A percentile compares a stretch with the other conserved stretches of the same genome.
Conservation (phyloP, 2,329 filamentous ascomycete genomes). For the Cryphonectria japonica region DNA sequence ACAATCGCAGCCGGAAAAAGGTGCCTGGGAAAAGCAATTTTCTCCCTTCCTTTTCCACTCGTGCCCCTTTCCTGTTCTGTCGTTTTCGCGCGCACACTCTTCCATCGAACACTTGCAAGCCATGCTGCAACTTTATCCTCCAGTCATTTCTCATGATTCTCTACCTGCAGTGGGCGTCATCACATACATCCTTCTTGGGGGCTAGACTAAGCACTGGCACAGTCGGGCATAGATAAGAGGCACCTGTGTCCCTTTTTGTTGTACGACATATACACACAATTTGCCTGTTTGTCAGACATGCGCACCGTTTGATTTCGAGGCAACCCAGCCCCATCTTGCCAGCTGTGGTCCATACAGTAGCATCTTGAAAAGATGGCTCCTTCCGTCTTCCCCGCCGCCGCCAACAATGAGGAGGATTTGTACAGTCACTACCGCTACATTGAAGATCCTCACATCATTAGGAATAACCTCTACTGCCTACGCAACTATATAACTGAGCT, state of each 20-base stretch:
- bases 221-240: background rate
- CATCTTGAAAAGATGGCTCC: constrained; percentile 21
- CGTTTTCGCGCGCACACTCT: no score
- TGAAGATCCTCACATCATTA: background rate
- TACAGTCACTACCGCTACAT: no score
- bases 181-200: background rate
- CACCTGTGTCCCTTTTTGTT: background rate
- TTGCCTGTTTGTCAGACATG: background rate
- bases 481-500: constrained; percentile 49
- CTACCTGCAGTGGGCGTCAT: background rate
- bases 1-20: no score
- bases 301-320: no score
- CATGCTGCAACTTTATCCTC: background rate
- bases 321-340: background rate
- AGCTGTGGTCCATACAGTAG: background rate
- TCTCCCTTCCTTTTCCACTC: no score
- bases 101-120: background rate
- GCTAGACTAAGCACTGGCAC: background rate
- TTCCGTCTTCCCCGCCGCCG: background rate
- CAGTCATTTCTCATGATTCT: background rate
- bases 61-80: no score
- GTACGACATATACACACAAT: background rate
- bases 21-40: no score
- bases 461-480: constrained; percentile 48
- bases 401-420: no score